phyloP scores from a whole-genome alignment of 2,329 filamentous ascomycete species.

The Fusarium sororula region DNA sequence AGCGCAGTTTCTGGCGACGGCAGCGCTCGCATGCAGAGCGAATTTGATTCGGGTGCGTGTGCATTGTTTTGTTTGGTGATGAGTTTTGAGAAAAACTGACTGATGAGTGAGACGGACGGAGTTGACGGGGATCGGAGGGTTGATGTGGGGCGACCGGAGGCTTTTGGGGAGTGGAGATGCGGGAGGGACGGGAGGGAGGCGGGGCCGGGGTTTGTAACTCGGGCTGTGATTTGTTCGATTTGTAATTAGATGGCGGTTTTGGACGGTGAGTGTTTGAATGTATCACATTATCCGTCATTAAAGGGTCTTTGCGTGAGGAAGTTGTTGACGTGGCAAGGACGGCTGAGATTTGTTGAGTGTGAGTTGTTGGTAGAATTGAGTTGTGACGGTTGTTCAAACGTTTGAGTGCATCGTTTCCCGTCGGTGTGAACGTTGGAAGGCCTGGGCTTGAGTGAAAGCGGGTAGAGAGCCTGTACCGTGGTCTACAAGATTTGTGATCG shows the following conservation, averaged over 20 bases:
- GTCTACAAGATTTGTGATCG: background rate
- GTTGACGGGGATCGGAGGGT: conserved; percentile 28
- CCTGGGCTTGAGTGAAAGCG: no score
- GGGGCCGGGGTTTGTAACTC: background rate
- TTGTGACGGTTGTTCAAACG: background rate
- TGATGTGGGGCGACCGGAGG: conserved; percentile 30
- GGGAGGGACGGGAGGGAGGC: background rate
- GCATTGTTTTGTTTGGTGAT: conserved; percentile 15
- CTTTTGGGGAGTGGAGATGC: conserved; percentile 1
- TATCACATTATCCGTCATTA: background rate
- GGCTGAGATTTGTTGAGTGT: background rate
- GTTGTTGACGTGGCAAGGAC: background rate
- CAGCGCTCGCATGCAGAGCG: conserved; percentile 48
- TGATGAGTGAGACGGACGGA: background rate
- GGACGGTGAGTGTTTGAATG: background rate
- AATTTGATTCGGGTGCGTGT: conserved; percentile 46
- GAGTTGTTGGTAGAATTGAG: background rate
- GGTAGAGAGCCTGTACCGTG: background rate
- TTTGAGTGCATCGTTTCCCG: background rate
- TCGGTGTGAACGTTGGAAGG: background rate
- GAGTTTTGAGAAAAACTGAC: background rate
- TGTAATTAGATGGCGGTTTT: background rate
- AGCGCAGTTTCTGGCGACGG: conserved; percentile 47
- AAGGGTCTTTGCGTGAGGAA: background rate
- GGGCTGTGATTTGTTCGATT: background rate